phyloP scores from a whole-genome alignment of 2,329 filamentous ascomycete genomes.

The Aspergillus viridinutans region DNA sequence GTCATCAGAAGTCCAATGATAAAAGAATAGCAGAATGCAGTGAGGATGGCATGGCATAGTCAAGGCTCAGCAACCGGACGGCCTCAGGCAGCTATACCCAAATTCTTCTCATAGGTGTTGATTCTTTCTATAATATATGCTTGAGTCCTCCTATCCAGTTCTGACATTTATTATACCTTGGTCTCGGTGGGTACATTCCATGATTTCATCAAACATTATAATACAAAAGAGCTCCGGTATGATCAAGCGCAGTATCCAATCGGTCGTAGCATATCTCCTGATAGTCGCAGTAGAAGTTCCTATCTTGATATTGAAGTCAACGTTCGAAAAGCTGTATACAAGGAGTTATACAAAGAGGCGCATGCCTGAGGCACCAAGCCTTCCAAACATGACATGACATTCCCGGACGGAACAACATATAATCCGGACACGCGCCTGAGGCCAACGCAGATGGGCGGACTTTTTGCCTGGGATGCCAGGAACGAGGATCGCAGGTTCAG shows the following conservation, averaged over 20 bases:
- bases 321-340: neutral
- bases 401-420: constrained; percentile 2
- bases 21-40: neutral
- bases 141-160: neutral
- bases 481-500: constrained; percentile 5
- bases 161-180: neutral
- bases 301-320: neutral
- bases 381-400: neutral
- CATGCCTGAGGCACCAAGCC: neutral
- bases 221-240: neutral
- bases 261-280: neutral
- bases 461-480: constrained; percentile 18
- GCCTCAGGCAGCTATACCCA: neutral
- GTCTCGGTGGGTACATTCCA: neutral
- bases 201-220: neutral
- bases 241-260: neutral
- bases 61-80: neutral
- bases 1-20: neutral
- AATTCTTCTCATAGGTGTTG: neutral
- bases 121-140: neutral
- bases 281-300: neutral
- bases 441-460: constrained; percentile 15
- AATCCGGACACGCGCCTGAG: constrained; percentile 21
- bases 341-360: neutral
- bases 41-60: neutral